Conservation (phyloP, 2,329 filamentous ascomycete genomes). For the Chlorencoelia australis region DNA sequence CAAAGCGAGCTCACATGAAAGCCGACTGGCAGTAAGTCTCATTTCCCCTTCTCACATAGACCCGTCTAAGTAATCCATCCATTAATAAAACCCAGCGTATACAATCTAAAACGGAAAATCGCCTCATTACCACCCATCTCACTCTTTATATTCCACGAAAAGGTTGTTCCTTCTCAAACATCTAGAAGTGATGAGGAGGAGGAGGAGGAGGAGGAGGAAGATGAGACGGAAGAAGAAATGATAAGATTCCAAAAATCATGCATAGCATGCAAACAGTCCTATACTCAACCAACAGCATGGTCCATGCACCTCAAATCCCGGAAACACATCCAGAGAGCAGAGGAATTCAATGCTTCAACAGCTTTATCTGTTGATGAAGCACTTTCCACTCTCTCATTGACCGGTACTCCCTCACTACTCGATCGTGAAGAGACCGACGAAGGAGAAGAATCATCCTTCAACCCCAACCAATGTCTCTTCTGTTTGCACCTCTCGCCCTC, state of each 20-base stretch:
- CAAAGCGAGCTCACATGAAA: constrained; percentile 6
- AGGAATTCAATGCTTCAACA: too few relatives aligned
- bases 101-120: constrained; percentile 10
- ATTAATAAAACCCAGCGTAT: constrained; percentile 7
- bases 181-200: background rate
- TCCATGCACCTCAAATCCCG: background rate
- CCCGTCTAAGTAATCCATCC: too few relatives aligned
- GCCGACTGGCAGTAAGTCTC: constrained; percentile 9
- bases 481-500: background rate
- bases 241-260: constrained; percentile 4
- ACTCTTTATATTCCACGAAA: background rate
- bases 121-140: constrained; percentile 5
- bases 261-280: constrained; percentile 3
- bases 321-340: background rate
- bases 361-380: too few relatives aligned
- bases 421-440: too few relatives aligned
- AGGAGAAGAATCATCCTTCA: too few relatives aligned
- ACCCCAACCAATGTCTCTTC: background rate
- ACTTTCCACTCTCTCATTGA: too few relatives aligned
- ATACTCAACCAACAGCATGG: background rate
- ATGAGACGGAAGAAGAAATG: background rate
- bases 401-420: too few relatives aligned
- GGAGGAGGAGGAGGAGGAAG: background rate
- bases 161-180: background rate
- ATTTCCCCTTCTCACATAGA: too few relatives aligned